Base-by-base conservation (phyloP, 2,329 filamentous ascomycete species). In the Byssothecium circinans region DNA sequence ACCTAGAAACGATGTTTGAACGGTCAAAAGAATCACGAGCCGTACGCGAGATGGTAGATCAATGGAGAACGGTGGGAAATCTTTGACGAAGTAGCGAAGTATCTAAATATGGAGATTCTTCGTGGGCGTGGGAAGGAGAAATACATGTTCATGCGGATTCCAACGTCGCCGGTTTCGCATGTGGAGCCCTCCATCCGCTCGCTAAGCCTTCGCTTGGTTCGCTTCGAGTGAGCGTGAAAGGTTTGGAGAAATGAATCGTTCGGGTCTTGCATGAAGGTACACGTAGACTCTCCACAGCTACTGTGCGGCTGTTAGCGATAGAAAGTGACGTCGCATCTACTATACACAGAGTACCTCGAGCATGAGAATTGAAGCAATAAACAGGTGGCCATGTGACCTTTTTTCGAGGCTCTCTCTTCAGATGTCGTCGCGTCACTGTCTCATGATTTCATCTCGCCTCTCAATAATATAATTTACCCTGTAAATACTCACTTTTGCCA, bases 1-100 rank as follows among this genome's bases (percentile, higher is more conserved):
- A 35, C 29, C 19, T 32, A 27, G 19, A 12, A 29, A 36, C 27
- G n/a, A 22, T 25, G 11, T 35, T 17, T 8, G 4, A 36, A 37
- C 17, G 32, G 41, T 22, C 18, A 17, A 30, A 43, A 23, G n/a
- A n/a, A n/a, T 23, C 18, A 11, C 29, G 45, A 43, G 22, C 22
- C 20, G 33, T 43, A 39, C 32, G 40, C 39, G 23, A 29, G 45
- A 22, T 30, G 38, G 41, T 43, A 47, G 49, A 46, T 56, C 51
- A 23, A 47, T 42, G 51, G 49, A 45, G 34, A 30, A 56, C 53
- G 39, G 60, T 50, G 61, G 58, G 60, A 57, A 58, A 43, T 41
- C 46, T 44, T 53, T 48, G 52, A 48, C 45, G 23, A 25, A 19
- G 41, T 6, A 46, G 39, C 49, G 49, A 30, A 41, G 43, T 42